Base-by-base conservation (phyloP, 2,329 filamentous ascomycete species). In the Scleromitrula shiraiana region DNA sequence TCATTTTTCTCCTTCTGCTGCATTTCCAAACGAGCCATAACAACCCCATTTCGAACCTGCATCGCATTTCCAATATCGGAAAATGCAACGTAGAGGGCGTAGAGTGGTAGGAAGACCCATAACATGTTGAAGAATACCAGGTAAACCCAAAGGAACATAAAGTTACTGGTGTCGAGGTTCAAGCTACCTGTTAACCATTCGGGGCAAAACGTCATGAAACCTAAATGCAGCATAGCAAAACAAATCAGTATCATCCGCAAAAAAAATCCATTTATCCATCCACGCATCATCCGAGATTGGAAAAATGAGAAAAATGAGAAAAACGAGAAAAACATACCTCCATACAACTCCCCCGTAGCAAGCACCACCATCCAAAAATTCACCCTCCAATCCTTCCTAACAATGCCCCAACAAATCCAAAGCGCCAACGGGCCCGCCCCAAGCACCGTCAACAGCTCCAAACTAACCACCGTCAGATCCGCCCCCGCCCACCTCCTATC, bases 191-290 rank as follows among this genome's bases (percentile, higher is more conserved):
- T 76, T 10, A 85, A 67, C 81, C 81, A 85, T 65, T 85, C 81
- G 10, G 81, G 81, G 64, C 76, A 80, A 61, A 85, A 85, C 0
- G 81, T 85, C 76, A 85, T 83, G 67, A 80, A 85, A 15, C 80
- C 77, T 78, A 32, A 2, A 6, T 33, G n/a, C 17, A 9, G 41
- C 24, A n/a, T 29, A 26, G 17, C 14, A 9, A n/a, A 26, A 17
- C 51, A 14, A 41, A 27, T 49, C 30, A 50, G 33, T n/a, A 30
- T n/a, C n/a, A n/a, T n/a, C n/a, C n/a, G n/a, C n/a, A n/a, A n/a
- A n/a, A n/a, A n/a, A n/a, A n/a, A n/a, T n/a, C n/a, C n/a, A n/a
- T n/a, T n/a, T n/a, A n/a, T n/a, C n/a, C n/a, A n/a, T n/a, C n/a
- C n/a, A n/a, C 7, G 12, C 15, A 10, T 2, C 8, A 7, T n/a